Base-by-base conservation (phyloP, 176 grass and related monocot species). In the Triticum turgidum region DNA sequence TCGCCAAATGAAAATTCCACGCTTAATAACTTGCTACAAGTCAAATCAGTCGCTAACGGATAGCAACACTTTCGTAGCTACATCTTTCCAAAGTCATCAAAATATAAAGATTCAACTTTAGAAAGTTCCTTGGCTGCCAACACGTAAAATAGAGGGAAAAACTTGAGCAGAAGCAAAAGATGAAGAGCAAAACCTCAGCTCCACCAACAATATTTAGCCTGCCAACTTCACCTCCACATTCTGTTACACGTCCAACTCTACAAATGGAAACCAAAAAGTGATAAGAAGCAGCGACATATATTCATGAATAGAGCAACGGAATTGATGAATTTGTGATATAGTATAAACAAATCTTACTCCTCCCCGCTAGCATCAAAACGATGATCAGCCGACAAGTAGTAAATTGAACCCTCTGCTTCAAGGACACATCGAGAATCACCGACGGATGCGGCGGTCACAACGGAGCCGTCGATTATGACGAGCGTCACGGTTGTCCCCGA, bases 401-500 rank as follows among this genome's bases (percentile, higher is more conserved):
- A 89, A 81, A 95, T 52, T 6, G 86, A 92, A 84, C 96, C 93
- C 54, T 91, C 90, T 0, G 90, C 93, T 92, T 98, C 93, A 25
- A 98, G 91, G 13, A 95, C 91, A 0, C 93, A 95, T 0, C 91
- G 90, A 1, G 96, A 98, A 89, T 98, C 96, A 0, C 96, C 96
- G 14, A 98, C 93, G 3, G 96, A 98, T 5, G 93, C 96, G 9
- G 93, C 89, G 0, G 91, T 98, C 15, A 95, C 86, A 41, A 98
- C 88, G 38, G 58, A 88, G 5, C 91, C 96, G 33, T 95, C 96
- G 49, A 98, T 95, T 80, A 98, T 95, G n/a, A 92, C 93, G 22
- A 98, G 92, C 0, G 96, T 98, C 67, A 91, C 96, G 0, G 96
- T 98, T 20, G 96, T 95, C 67, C 96, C 96, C 5, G 96, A 98